A percentile compares a stretch with the other conserved stretches of the same genome.
phyloP scores from a whole-genome alignment of 2,329 filamentous ascomycete genomes.

The Claviceps africana region DNA sequence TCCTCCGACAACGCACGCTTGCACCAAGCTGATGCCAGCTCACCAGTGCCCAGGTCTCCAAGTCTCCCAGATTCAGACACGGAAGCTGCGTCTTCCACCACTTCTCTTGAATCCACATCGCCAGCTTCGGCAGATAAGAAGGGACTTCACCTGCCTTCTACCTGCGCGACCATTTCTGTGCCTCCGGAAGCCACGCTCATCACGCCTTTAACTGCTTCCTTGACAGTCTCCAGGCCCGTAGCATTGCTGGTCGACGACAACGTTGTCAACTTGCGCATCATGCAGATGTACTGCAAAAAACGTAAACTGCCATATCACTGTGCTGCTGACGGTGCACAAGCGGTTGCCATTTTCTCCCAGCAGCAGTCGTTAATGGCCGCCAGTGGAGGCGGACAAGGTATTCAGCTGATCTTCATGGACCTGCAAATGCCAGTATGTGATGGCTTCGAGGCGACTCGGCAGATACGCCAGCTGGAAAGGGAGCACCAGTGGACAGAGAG shows the following conservation, averaged over 20 bases:
- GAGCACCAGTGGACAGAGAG: conserved; percentile 6
- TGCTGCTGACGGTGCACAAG: conserved; percentile 29
- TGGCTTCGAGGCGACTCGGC: conserved; percentile 14
- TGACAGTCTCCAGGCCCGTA: conserved; percentile 7
- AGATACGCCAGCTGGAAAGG: conserved; percentile 13
- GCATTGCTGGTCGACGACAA: conserved; percentile 34
- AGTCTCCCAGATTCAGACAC: not conserved
- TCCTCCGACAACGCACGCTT: not conserved
- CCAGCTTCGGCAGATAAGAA: not conserved
- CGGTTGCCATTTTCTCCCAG: conserved; percentile 20
- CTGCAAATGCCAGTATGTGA: conserved; percentile 18
- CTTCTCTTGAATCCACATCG: not conserved
- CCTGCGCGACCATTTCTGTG: not conserved
- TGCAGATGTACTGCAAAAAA: conserved; percentile 32
- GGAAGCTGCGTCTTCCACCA: not conserved
- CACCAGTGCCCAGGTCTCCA: not conserved
- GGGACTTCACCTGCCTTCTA: not conserved
- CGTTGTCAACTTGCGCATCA: conserved; percentile 31
- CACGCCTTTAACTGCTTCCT: not conserved
- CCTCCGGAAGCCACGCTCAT: not conserved
- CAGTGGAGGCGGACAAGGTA: conserved; percentile 3
- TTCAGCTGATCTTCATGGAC: conserved; percentile 16
- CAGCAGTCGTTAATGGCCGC: conserved; percentile 7
- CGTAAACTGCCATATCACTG: conserved; percentile 26
- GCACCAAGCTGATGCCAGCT: not conserved